These are phyloP conservation scores for Dipodascopsis uninucleata DNA, from an alignment of 805 yeast species.

Conservation along the genomic window DNA sequence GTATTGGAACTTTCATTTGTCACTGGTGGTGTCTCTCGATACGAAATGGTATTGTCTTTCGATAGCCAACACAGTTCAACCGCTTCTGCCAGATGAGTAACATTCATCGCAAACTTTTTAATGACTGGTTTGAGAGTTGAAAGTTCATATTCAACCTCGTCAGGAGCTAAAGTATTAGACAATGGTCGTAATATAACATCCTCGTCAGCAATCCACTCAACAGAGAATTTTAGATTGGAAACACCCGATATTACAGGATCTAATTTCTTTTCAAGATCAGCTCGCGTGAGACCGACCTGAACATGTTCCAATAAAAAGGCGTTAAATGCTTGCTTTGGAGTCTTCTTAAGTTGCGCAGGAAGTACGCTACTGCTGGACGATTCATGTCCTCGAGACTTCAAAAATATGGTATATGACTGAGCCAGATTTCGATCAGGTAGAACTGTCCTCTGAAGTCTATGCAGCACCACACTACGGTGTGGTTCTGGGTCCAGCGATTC, in stretches of 20 bases:
- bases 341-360: slow-evolving; percentile 9
- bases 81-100: slow-evolving; percentile 8
- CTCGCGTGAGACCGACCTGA: slow-evolving; percentile 19
- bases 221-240: slow-evolving; percentile 11
- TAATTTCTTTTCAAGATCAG: slow-evolving; percentile 19
- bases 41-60: slow-evolving; percentile 23
- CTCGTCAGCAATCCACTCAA: slow-evolving; percentile 26
- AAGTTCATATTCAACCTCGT: slow-evolving; percentile 20
- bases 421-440: slow-evolving; percentile 22
- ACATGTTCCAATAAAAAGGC: slow-evolving; percentile 20
- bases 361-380: neutral
- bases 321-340: slow-evolving; percentile 19
- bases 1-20: neutral
- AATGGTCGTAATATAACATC: slow-evolving; percentile 20
- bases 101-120: slow-evolving; percentile 1
- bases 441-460: slow-evolving; percentile 30
- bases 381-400: slow-evolving; percentile 2
- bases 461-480: slow-evolving; percentile 63
- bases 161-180: slow-evolving; percentile 6
- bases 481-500: slow-evolving; percentile 85
- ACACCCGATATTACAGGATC: slow-evolving; percentile 5
- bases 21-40: slow-evolving; percentile 10
- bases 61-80: slow-evolving; percentile 25
- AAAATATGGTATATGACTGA: slow-evolving; percentile 14
- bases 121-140: slow-evolving; percentile 14